Conservation (phyloP, 2,329 filamentous ascomycete genomes). For the Fusarium albosuccineum region DNA sequence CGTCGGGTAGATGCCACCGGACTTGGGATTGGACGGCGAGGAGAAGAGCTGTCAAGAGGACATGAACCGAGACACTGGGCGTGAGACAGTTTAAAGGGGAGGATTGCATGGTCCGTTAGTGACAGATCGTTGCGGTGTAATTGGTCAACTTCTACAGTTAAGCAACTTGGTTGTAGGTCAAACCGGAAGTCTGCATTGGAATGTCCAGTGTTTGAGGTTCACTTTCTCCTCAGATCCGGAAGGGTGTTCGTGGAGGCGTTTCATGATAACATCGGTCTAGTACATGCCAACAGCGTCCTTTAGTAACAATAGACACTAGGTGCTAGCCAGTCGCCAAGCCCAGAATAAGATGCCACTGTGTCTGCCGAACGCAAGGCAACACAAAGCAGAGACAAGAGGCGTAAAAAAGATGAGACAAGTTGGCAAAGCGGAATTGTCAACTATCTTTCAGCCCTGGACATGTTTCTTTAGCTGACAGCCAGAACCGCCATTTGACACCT, state of each 20-base stretch:
- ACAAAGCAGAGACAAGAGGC: background rate
- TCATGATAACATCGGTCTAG: background rate
- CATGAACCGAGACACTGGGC: conserved; percentile 22
- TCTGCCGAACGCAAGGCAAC: background rate
- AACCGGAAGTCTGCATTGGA: background rate
- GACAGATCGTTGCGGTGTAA: background rate
- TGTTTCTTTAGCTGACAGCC: background rate
- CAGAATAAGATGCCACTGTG: background rate
- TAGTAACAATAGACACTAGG: background rate
- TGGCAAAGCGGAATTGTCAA: background rate
- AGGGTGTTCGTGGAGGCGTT: background rate
- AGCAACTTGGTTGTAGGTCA: background rate
- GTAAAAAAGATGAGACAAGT: background rate
- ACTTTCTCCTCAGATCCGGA: conserved; percentile 1
- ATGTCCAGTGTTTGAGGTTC: background rate
- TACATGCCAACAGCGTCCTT: background rate
- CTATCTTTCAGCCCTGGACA: background rate
- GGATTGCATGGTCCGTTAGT: background rate
- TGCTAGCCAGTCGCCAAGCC: background rate
- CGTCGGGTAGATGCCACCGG: conserved; percentile 11
- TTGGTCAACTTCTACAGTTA: background rate
- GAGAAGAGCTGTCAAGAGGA: conserved; percentile 2
- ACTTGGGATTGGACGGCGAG: conserved; percentile 6
- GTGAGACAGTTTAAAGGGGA: conserved; percentile 19
- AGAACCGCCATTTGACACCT: conserved; percentile 5